Evolutionary conservation across 192 early-diverging fungal species (phyloP), one percentile per base, ranked within the genome.

Genomic region (Gaertneriomyces semiglobifer): DNA sequence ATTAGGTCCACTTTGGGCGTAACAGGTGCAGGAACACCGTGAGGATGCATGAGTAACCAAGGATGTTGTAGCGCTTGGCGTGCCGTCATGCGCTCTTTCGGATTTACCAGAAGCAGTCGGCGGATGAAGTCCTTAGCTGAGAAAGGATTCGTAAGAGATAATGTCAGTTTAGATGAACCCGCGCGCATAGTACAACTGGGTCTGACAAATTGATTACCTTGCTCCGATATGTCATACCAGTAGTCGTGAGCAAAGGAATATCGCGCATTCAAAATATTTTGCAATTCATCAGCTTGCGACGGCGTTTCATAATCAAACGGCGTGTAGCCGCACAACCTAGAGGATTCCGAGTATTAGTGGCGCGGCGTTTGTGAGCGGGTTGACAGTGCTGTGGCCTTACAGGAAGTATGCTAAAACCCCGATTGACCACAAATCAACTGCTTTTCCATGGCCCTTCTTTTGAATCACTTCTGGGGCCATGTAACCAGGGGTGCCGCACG

Each of bases 391-490:
- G 44, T 58, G 1, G 39, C 60, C 84, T 79, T 77, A 88, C 80
- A 93, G 74, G 40, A 92, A 90, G 70, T 91, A 95, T 41, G 93
- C 89, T 59, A 98, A 90, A 12, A 95, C 85, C 62, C 95, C 95
- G 60, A 95, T 87, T 6, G 90, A 90, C 93, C 93, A 98, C 69
- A 98, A 80, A 74, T 98, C 94, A 2, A 98, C 93, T 16, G 90
- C 74, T 73, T 93, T 91, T 41, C 92, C 89, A 74, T 98, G 90
- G 6, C 89, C 88, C 56, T 84, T 79, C 60, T 90, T 84, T 58
- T 85, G 73, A n/a, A 95, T 73, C 19, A 98, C 86, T 77, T 98
- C 94, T 72, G 74, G 76, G 5, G 74, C 78, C 81, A 79, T 86
- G 77, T 74, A 77, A 25, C 92, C 91, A 63, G 88, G 86, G 16